These are phyloP conservation scores for Arabidopsis suecica DNA, from an alignment of 345 rosid genomes.

Conservation along the genomic window DNA sequence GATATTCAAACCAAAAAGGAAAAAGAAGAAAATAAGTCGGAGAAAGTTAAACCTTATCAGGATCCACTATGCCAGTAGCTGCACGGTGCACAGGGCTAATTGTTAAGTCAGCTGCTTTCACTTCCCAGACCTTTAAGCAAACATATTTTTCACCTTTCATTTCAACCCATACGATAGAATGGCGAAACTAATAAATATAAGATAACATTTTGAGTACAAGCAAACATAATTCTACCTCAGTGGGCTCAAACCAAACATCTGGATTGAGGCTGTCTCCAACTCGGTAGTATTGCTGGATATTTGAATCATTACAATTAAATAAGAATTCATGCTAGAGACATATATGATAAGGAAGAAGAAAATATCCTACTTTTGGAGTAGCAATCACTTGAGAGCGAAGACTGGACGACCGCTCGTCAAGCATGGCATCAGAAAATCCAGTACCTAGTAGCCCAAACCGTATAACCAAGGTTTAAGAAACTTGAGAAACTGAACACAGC, in stretches of 20 bases:
- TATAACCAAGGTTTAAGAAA: slow-evolving; percentile 11
- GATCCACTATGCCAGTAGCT: slow-evolving; percentile 81
- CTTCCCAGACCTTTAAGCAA: slow-evolving; percentile 89
- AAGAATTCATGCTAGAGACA: slow-evolving; percentile 9
- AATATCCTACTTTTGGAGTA: slow-evolving; percentile 70
- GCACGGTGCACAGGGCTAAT: slow-evolving; percentile 94
- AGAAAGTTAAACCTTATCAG: slow-evolving; percentile 66
- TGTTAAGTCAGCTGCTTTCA: slow-evolving; percentile 95
- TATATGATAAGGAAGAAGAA: slow-evolving; percentile 19
- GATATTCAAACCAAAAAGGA: slow-evolving; percentile 21
- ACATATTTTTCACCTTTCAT: not conserved
- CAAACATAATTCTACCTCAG: slow-evolving; percentile 62
- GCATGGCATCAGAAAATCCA: slow-evolving; percentile 84
- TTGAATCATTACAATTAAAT: slow-evolving; percentile 21
- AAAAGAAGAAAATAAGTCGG: not conserved
- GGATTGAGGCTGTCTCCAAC: slow-evolving; percentile 70
- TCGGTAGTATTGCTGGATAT: slow-evolving; percentile 73
- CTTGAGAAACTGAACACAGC: slow-evolving; percentile 8
- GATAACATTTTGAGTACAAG: not conserved
- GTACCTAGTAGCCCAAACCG: slow-evolving; percentile 58
- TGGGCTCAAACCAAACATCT: slow-evolving; percentile 94
- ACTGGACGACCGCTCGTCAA: slow-evolving; percentile 83
- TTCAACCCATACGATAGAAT: slow-evolving; percentile 7
- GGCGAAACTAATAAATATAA: not conserved
- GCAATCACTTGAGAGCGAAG: slow-evolving; percentile 81